Conservation (phyloP, 1,284 basidiomycete genomes). For the Coriolopsis trogii region DNA sequence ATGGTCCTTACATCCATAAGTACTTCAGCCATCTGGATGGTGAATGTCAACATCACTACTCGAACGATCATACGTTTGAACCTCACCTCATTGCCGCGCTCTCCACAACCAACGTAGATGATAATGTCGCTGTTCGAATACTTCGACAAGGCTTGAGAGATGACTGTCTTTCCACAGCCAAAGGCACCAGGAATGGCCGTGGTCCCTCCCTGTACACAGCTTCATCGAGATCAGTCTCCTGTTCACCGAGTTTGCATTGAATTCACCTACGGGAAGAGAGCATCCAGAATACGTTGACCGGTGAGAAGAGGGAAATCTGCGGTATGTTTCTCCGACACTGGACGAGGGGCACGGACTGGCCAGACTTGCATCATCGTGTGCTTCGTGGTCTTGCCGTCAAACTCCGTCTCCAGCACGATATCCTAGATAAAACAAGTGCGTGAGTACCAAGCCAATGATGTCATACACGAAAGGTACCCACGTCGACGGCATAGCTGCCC, state of each 20-base stretch:
- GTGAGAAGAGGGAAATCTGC: conserved; percentile 94
- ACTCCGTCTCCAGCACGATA: conserved; percentile 95
- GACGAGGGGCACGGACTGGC: conserved; percentile 98
- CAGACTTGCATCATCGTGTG: conserved; percentile 98
- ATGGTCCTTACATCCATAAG: conserved; percentile 76
- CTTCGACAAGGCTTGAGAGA: conserved; percentile 97
- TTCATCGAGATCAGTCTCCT: conserved; percentile 31
- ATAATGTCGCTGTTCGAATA: conserved; percentile 99
- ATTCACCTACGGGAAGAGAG: conserved; percentile 86
- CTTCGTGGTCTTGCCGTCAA: conserved; percentile 92
- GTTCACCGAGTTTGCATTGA: neutral
- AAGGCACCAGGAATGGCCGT: conserved; percentile 99
- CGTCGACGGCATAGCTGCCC: conserved; percentile 92
- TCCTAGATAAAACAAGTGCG: conserved; percentile 57
- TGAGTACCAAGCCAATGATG: neutral
- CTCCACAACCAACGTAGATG: conserved; percentile 97
- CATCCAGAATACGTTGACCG: conserved; percentile 96
- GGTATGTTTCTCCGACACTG: conserved; percentile 92
- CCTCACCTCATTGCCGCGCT: conserved; percentile 85
- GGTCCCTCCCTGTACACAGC: conserved; percentile 97
- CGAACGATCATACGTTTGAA: no score
- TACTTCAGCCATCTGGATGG: conserved; percentile 92
- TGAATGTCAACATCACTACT: no score
- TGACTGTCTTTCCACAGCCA: conserved; percentile 97
- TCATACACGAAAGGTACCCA: conserved; percentile 43